Base-by-base conservation (phyloP, 1,284 basidiomycete genomes). In the Apiotrichum laibachii region DNA sequence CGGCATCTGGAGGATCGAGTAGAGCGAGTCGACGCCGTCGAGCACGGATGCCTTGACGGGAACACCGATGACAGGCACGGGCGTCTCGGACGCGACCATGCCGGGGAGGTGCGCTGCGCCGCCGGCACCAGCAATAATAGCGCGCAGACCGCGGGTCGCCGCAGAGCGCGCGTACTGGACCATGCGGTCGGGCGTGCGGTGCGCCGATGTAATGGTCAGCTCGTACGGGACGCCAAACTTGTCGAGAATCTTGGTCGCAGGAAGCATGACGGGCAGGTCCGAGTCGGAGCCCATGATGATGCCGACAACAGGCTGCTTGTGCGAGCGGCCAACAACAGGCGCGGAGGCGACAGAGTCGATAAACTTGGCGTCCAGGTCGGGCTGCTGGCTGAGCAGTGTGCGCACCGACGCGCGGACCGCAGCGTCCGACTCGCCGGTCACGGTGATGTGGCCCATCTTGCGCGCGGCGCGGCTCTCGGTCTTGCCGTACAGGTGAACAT, bases 1-100 rank as follows among this genome's bases (percentile, higher is more conserved):
- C 89, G 95, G 95, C 95, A 99, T 99, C 81, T 99, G 95, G 13
- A 99, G 92, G 68, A 99, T 99, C 73, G 90, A 94, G 76, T 97
- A 88, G 66, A 99, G 79, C 22, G 92, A 93, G 78, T 99, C 95
- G 0, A 99, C 93, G 6, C 95, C 95, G 76, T 97, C 95, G 22
- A 99, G 81, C 0, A 87, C 85, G 75, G 90, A 93, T 15, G 92
- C 94, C 75, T 95, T 97, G 57, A 99, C 94, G 1, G 95, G 95
- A 0, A 99, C 95, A 33, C 96, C 95, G 48, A 99, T 87, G 2
- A 99, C 92, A 0, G 96, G 95, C 55, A 99, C 79, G 2, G 86
- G 82, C 0, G 94, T 97, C 86, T 97, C 88, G 15, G 90, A 88
- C 2, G 94, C 94, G 0, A 98, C 90, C 96, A 99, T 99, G 0